Conservation (phyloP, 2,329 filamentous ascomycete genomes). For the Alternaria metachromatica region DNA sequence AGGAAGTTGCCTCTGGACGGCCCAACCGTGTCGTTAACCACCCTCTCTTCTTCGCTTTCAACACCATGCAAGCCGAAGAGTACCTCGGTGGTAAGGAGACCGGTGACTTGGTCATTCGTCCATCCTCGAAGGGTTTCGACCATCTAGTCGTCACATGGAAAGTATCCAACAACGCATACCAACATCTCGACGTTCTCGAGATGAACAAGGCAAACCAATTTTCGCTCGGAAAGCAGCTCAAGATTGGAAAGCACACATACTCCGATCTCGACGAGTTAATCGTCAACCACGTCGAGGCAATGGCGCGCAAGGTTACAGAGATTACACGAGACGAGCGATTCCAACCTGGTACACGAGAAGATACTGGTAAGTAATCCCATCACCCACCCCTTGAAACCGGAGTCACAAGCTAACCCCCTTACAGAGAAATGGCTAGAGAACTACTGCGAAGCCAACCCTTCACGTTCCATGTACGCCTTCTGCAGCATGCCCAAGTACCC, state of each 20-base stretch:
- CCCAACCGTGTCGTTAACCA: conserved; percentile 97
- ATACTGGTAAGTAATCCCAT: conserved; percentile 68
- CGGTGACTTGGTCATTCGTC: conserved; percentile 93
- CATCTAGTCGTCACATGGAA: conserved; percentile 98
- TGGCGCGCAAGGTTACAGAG: conserved; percentile 97
- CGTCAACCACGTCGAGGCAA: conserved; percentile 94
- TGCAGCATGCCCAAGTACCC: conserved; percentile 91
- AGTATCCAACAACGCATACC: conserved; percentile 92
- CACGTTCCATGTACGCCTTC: conserved; percentile 91
- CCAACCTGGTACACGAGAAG: conserved; percentile 77
- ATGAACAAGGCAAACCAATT: conserved; percentile 98
- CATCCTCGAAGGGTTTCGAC: conserved; percentile 93
- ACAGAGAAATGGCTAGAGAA: conserved; percentile 93
- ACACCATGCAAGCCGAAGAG: conserved; percentile 89
- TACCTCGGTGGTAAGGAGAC: conserved; percentile 84
- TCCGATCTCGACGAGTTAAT: conserved; percentile 97
- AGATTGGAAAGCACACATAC: conserved; percentile 90
- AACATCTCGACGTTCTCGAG: conserved; percentile 97
- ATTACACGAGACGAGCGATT: conserved; percentile 95
- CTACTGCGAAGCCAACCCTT: conserved; percentile 95
- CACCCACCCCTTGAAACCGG: too few species aligned
- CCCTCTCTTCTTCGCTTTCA: conserved; percentile 93
- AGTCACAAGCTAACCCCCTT: conserved; percentile 21
- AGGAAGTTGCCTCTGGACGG: conserved; percentile 83
- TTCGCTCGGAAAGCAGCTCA: conserved; percentile 83